Conservation (phyloP, 768 basidiomycete species). For the Rhizopogon salebrosus region DNA sequence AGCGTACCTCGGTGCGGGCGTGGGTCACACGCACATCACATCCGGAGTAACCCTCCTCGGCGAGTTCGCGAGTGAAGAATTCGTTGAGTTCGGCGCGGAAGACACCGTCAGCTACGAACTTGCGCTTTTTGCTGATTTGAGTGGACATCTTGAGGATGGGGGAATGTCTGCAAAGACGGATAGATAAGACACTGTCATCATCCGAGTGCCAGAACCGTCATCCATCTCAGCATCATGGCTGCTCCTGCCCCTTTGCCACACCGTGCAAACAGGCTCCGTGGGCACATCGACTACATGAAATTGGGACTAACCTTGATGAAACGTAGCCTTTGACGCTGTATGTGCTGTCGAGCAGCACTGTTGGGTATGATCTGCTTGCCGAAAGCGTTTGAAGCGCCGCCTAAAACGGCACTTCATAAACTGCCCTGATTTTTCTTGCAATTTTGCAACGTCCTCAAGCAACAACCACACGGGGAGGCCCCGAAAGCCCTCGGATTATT, state of each 20-base stretch:
- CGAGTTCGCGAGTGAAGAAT: slow-evolving; percentile 97
- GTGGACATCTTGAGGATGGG: slow-evolving; percentile 56
- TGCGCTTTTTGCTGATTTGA: slow-evolving; percentile 97
- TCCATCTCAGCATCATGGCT: slow-evolving; percentile 2
- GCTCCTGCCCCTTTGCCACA: neutral
- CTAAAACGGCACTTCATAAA: slow-evolving; percentile 8
- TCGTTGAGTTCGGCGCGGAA: slow-evolving; percentile 99
- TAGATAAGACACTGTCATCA: slow-evolving; percentile 4
- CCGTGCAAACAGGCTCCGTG: neutral
- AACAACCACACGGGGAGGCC: too few relatives aligned
- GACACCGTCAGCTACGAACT: slow-evolving; percentile 97
- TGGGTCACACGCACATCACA: slow-evolving; percentile 99
- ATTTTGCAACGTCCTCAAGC: neutral
- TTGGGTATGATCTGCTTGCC: slow-evolving; percentile 4
- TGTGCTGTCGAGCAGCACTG: neutral
- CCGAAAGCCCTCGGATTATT: too few relatives aligned
- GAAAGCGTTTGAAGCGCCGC: slow-evolving; percentile 13
- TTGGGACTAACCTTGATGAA: slow-evolving; percentile 6
- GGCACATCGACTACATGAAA: neutral
- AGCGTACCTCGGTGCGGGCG: slow-evolving; percentile 87
- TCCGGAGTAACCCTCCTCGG: slow-evolving; percentile 99
- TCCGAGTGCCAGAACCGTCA: neutral
- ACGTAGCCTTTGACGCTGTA: slow-evolving; percentile 1
- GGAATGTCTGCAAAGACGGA: slow-evolving; percentile 3
- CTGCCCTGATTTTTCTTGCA: neutral